These are phyloP conservation scores for Quercus engelmannii DNA, from an alignment of 306 rosid genomes.

Conservation along the genomic window DNA sequence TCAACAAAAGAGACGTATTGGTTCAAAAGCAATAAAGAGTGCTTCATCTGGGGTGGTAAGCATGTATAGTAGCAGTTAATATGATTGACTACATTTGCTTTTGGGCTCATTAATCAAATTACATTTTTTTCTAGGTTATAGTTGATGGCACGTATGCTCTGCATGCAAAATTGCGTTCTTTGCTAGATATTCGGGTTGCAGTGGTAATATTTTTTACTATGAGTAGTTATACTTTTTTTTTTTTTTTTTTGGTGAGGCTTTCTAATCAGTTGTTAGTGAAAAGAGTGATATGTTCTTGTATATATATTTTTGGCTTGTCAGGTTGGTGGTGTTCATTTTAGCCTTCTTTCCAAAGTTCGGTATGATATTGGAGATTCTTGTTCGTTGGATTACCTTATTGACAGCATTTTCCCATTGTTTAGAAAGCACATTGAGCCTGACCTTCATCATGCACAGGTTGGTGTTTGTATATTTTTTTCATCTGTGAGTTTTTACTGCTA, in stretches of 20 bases:
- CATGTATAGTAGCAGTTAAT: conserved; percentile 17
- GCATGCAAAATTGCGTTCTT: conserved; percentile 93
- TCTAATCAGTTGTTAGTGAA: conserved; percentile 7
- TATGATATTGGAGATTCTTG: conserved; percentile 99
- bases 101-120: conserved; percentile 11
- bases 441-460: conserved; percentile 99
- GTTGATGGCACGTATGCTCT: conserved; percentile 97
- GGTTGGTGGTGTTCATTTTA: conserved; percentile 99
- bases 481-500: conserved; percentile 23
- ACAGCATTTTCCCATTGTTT: conserved; percentile 96
- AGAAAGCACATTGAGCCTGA: conserved; percentile 98
- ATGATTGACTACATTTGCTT: neutral
- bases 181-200: conserved; percentile 98
- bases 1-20: conserved; percentile 75
- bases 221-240: neutral
- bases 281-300: conserved; percentile 14
- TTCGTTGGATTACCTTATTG: conserved; percentile 93
- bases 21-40: conserved; percentile 72
- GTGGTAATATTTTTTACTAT: conserved; percentile 51
- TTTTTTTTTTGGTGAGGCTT: conserved; percentile 1
- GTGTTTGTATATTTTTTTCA: conserved; percentile 35
- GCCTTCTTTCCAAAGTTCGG: conserved; percentile 91
- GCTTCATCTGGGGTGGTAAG: conserved; percentile 92
- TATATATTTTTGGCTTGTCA: conserved; percentile 38
- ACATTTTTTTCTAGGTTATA: conserved; percentile 57